Evolutionary conservation across 2,329 filamentous ascomycete genomes (phyloP).

Genomic region (Sordariomycetes sp.): DNA sequence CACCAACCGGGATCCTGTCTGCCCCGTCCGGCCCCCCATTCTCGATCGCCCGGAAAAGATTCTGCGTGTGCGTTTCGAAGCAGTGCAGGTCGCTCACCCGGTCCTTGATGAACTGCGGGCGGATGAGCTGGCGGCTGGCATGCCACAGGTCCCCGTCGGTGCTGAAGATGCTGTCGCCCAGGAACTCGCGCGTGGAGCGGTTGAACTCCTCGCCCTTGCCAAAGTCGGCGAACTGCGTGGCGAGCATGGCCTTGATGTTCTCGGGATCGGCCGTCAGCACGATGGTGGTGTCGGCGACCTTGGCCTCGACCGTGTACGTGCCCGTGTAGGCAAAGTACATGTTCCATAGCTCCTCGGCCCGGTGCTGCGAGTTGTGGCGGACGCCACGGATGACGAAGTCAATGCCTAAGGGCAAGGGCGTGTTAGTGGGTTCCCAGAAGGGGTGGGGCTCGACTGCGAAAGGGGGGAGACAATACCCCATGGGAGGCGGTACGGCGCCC

Average conservation of each 20-base stretch:
- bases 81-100: constrained; percentile 72
- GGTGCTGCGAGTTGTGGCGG: constrained; percentile 36
- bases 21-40: constrained; percentile 43
- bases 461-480: neutral
- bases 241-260: constrained; percentile 86
- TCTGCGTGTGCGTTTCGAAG: constrained; percentile 69
- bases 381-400: constrained; percentile 54
- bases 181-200: constrained; percentile 61
- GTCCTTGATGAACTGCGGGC: constrained; percentile 80
- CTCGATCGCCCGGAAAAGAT: constrained; percentile 58
- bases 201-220: constrained; percentile 74
- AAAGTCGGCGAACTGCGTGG: constrained; percentile 73
- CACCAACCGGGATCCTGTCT: constrained; percentile 48
- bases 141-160: constrained; percentile 78
- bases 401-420: constrained; percentile 31
- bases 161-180: constrained; percentile 68
- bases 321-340: constrained; percentile 30
- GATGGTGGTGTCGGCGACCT: constrained; percentile 43
- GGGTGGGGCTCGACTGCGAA: neutral
- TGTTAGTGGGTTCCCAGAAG: neutral
- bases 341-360: constrained; percentile 53
- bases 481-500: constrained; percentile 23
- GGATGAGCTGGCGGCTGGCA: constrained; percentile 65
- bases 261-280: constrained; percentile 75
- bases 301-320: constrained; percentile 50